Evolutionary conservation across 305 asterid species (phyloP).

Genomic region (Ilex paraguariensis): DNA sequence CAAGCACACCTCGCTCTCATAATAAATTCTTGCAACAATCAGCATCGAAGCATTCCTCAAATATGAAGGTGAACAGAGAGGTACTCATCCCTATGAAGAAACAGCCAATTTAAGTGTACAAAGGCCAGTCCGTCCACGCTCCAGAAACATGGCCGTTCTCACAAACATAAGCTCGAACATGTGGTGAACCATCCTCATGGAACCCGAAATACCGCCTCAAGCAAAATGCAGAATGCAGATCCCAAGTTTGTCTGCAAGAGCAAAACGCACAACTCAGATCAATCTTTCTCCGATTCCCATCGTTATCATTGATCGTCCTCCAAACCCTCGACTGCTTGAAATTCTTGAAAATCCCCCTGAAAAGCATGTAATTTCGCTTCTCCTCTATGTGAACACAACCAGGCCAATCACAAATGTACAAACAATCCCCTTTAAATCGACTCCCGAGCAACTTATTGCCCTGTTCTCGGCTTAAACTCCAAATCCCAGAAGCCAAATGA

Average conservation of each 20-base stretch:
- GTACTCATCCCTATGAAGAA: no score
- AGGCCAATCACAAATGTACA: slow-evolving; percentile 91
- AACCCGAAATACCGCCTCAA: slow-evolving; percentile 80
- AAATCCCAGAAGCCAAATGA: slow-evolving; percentile 73
- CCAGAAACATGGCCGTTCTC: slow-evolving; percentile 97
- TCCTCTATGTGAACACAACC: slow-evolving; percentile 85
- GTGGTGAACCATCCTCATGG: slow-evolving; percentile 96
- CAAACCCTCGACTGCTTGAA: slow-evolving; percentile 93
- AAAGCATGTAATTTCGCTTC: slow-evolving; percentile 91
- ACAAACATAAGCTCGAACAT: slow-evolving; percentile 88
- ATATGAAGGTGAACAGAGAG: no score
- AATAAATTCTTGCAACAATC: no score
- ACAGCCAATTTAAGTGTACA: slow-evolving; percentile 44
- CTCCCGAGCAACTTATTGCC: slow-evolving; percentile 87
- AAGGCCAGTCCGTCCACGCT: slow-evolving; percentile 98
- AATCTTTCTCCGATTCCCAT: slow-evolving; percentile 57
- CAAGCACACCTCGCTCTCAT: no score
- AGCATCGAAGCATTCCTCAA: no score
- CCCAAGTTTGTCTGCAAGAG: slow-evolving; percentile 68
- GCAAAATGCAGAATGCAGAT: slow-evolving; percentile 86
- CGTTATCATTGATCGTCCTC: slow-evolving; percentile 71
- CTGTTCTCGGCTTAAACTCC: slow-evolving; percentile 92
- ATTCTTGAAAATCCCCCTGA: slow-evolving; percentile 87
- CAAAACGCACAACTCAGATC: slow-evolving; percentile 80
- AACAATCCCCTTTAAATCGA: slow-evolving; percentile 77